Evolutionary conservation across 192 early-diverging fungal species (phyloP), one percentile per base, ranked within the genome.

Genomic region (Dissophora ornata): DNA sequence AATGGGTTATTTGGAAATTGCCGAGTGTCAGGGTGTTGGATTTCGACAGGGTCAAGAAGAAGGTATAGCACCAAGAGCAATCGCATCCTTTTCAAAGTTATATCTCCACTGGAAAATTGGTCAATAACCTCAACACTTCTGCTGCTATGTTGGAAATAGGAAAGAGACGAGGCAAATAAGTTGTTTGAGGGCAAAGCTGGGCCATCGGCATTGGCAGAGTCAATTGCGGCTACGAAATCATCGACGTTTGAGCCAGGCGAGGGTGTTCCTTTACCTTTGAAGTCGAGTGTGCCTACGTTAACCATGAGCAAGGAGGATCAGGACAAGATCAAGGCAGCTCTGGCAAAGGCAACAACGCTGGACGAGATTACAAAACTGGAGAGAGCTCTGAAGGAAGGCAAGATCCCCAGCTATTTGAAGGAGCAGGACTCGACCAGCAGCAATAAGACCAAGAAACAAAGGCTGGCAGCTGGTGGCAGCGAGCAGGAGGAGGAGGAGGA

Each of bases 231-330:
- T 25, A 86, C 83, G 16, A 86, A 87, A 45, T 81, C 88, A 30
- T 93, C 91, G 30, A 94, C 94, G 9, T 96, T 98, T 82, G 94
- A 93, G 51, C 92, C 92, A 11, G 96, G 94, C 38, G 93, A 96
- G 62, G 91, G 86, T 2, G 69, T 89, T 1, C 75, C 69, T 8
- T 59, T 65, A 38, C 63, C 74, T 1, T 50, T 78, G 28, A 92
- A 90, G 71, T 86, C 84, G 36, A 85, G 84, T 22, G 50, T 84
- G n/a, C 82, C 85, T 3, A 84, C 79, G 42, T 69, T 88, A 56
- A 88, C 87, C 29, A 82, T 88, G 44, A 79, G 84, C 19, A 81
- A 86, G 41, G 90, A 92, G 45, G 90, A 94, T 55, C 88, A 89
- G 25, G 79, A 77, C n/a, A 85, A 86, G 71, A 94, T 94, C 61